Base-by-base conservation (phyloP, 148 eudicot species). In the Spergularia bocconei region DNA sequence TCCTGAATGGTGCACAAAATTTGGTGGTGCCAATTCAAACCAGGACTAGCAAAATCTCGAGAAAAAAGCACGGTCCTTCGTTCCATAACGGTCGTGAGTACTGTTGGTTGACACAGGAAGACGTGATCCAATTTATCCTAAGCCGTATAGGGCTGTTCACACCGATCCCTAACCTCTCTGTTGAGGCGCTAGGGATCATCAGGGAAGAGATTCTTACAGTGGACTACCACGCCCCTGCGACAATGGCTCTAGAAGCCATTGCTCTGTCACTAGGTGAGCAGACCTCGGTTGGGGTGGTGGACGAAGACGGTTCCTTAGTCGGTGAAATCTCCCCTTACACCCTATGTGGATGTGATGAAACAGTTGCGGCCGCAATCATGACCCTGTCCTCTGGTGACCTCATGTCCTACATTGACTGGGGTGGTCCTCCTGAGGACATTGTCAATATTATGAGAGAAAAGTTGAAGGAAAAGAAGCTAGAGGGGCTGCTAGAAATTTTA, bases 61-160 rank as follows among this genome's bases (percentile, higher is more conserved):
- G 72, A 76, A 85, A 84, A 75, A 86, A 85, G 12, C 81, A 69
- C 63, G 79, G 70, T 11, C 47, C 82, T 2, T 80, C 86, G 13
- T 12, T 63, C 55, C 89, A 88, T 76, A 77, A 83, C 47, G 88
- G 92, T 23, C 83, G 71, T 1, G 93, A 90, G 71, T 92, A 78
- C 73, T 94, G 98, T 63, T 91, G 97, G 93, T 69, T 94, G 57
- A 91, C 97, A 4, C 92, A 83, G 47, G 97, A 91, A 62, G 98
- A 94, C 70, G 82, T 94, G n/a, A 79, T 94, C 55, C 74, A 86
- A 20, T 94, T 93, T 83, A 83, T 93, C 36, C 76, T 89, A 4
- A 84, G 85, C 69, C 81, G 91, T 57, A 93, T 94, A 47, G 89
- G 93, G 59, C 77, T 90, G 36, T 94, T 94, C 76, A 84, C 88